Percentiles rank a stretch among this genome's conserved stretches.
These are phyloP conservation scores for Plectranthus barbatus DNA, from an alignment of 257 asterid species.

Conservation along the genomic window DNA sequence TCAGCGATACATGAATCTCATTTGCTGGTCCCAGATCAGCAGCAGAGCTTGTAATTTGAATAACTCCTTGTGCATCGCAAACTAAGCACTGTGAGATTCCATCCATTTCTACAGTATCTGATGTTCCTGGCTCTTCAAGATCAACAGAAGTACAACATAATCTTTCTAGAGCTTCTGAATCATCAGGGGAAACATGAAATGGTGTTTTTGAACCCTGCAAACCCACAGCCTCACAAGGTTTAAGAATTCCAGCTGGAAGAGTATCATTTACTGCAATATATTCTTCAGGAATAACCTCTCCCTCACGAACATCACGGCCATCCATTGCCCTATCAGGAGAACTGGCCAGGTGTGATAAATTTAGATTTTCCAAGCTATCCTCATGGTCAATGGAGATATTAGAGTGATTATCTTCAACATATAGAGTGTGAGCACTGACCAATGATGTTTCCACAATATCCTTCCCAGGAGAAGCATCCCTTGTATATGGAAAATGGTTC, in stretches of 20 bases:
- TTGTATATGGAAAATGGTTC: neutral
- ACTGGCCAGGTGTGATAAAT: neutral
- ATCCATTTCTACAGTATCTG: slow-evolving; percentile 14
- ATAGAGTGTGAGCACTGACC: slow-evolving; percentile 10
- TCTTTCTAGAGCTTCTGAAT: slow-evolving; percentile 21
- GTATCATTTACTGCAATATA: slow-evolving; percentile 12
- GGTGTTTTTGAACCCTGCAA: slow-evolving; percentile 8
- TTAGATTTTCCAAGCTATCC: slow-evolving; percentile 18
- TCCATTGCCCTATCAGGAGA: slow-evolving; percentile 17
- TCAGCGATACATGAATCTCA: slow-evolving; percentile 20
- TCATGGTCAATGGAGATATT: slow-evolving; percentile 16
- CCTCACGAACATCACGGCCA: slow-evolving; percentile 19
- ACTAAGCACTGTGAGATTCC: slow-evolving; percentile 5
- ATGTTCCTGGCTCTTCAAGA: slow-evolving; percentile 25
- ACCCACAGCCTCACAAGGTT: slow-evolving; percentile 20
- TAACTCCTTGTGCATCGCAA: slow-evolving; percentile 17
- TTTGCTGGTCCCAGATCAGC: slow-evolving; percentile 16
- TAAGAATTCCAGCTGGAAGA: slow-evolving; percentile 17
- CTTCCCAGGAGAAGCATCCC: slow-evolving; percentile 19
- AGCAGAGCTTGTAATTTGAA: slow-evolving; percentile 15
- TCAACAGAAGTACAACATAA: slow-evolving; percentile 22
- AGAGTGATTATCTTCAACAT: slow-evolving; percentile 18
- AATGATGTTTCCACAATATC: slow-evolving; percentile 16
- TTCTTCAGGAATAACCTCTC: slow-evolving; percentile 24
- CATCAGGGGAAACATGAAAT: slow-evolving; percentile 10